Percentiles rank a stretch among this genome's conserved stretches.
These are phyloP conservation scores for Taphrina confusa DNA, from an alignment of 1,139 yeast species.

Conservation along the genomic window DNA sequence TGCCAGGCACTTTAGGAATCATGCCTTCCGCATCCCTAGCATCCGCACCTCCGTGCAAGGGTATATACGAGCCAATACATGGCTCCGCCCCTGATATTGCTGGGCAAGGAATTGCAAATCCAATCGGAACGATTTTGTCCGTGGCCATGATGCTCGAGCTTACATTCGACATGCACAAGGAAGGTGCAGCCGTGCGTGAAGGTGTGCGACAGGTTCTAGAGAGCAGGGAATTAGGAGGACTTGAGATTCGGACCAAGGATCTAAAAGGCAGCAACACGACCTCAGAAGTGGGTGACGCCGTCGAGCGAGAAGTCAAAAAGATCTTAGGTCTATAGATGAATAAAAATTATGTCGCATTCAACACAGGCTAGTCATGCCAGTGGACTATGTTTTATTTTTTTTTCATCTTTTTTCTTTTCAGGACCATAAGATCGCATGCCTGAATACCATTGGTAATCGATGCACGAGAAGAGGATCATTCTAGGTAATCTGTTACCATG, in stretches of 20 bases:
- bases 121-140: conserved; percentile 87
- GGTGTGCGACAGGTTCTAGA: conserved; percentile 86
- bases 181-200: conserved; percentile 83
- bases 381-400: no score
- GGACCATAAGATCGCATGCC: no score
- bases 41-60: conserved; percentile 92
- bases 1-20: conserved; percentile 94
- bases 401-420: no score
- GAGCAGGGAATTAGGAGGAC: conserved; percentile 46
- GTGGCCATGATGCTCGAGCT: conserved; percentile 96
- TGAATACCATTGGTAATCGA: no score
- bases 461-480: no score
- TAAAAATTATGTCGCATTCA: not conserved
- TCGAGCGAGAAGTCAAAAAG: conserved; percentile 17
- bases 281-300: conserved; percentile 87
- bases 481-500: no score
- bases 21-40: conserved; percentile 96
- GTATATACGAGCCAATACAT: conserved; percentile 96
- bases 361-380: no score
- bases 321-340: not conserved
- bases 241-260: conserved; percentile 87
- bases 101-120: conserved; percentile 77
- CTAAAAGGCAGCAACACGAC: conserved; percentile 79
- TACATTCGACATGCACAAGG: conserved; percentile 75
- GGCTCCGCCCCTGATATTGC: conserved; percentile 97